Evolutionary conservation across 2,329 filamentous ascomycete species (phyloP).

Genomic region (Arthroderma uncinatum): DNA sequence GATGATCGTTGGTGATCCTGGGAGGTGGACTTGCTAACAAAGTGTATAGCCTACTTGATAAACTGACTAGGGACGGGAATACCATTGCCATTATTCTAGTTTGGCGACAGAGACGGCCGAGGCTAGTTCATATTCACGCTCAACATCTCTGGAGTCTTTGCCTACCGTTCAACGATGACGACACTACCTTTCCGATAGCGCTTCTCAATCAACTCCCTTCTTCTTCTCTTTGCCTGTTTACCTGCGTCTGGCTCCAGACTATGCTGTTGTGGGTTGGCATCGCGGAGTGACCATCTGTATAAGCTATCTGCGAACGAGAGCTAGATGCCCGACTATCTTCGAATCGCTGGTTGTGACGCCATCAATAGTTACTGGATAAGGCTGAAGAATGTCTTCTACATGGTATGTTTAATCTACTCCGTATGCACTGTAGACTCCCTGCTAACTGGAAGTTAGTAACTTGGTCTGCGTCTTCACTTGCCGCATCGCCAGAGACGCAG

Average conservation of each 20-base stretch:
- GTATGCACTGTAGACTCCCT: not conserved
- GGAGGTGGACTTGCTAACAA: too few relatives aligned
- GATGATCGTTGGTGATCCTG: too few relatives aligned
- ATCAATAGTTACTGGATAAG: constrained; percentile 54
- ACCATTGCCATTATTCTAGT: constrained; percentile 60
- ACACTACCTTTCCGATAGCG: constrained; percentile 53
- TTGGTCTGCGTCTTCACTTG: constrained; percentile 61
- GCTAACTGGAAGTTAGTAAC: constrained; percentile 45
- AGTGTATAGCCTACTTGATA: constrained; percentile 41
- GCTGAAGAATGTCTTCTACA: constrained; percentile 46
- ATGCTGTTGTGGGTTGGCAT: constrained; percentile 62
- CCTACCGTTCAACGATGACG: constrained; percentile 52
- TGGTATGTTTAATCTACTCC: constrained; percentile 27
- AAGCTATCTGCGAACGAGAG: not conserved
- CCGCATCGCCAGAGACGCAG: too few relatives aligned
- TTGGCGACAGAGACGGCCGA: constrained; percentile 61
- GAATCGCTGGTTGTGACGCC: constrained; percentile 54
- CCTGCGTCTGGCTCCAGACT: constrained; percentile 58
- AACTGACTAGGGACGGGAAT: constrained; percentile 60
- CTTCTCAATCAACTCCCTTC: constrained; percentile 55
- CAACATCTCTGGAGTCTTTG: constrained; percentile 58
- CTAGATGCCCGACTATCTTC: constrained; percentile 48
- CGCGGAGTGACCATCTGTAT: constrained; percentile 54
- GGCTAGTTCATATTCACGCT: constrained; percentile 62
- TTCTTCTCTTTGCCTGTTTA: constrained; percentile 50